These are phyloP conservation scores for Verticillium isaacii DNA, from an alignment of 2,329 filamentous ascomycete species.

Conservation along the genomic window DNA sequence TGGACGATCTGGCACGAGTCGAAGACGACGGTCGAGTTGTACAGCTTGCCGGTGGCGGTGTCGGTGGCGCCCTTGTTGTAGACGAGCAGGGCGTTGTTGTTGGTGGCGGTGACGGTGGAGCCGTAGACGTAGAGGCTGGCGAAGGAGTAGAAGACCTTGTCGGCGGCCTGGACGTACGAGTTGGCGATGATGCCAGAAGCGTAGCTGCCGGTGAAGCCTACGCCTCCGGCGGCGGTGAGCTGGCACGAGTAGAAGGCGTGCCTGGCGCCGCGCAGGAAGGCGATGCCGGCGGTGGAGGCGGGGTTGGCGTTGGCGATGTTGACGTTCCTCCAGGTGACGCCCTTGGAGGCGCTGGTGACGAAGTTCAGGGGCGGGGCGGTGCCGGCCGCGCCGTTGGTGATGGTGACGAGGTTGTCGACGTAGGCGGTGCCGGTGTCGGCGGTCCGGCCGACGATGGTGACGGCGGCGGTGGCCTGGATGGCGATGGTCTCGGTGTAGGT, in stretches of 20 bases:
- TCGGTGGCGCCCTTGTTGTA: conserved; percentile 30
- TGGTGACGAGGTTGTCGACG: conserved; percentile 30
- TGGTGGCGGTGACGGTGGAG: conserved; percentile 34
- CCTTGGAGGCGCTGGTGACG: conserved; percentile 20
- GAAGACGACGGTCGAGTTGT: conserved; percentile 34
- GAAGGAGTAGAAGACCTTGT: conserved; percentile 35
- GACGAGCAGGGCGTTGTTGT: conserved; percentile 25
- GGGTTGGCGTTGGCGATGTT: conserved; percentile 29
- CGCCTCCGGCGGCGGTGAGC: conserved; percentile 30
- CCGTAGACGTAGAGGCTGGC: conserved; percentile 35
- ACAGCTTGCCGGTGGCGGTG: conserved; percentile 16
- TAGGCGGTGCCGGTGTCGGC: conserved; percentile 20
- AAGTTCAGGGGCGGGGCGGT: conserved; percentile 19
- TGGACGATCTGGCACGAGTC: conserved; percentile 31
- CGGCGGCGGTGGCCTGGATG: conserved; percentile 31
- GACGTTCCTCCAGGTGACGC: conserved; percentile 30
- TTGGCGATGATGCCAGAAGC: conserved; percentile 34
- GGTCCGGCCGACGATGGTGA: conserved; percentile 34
- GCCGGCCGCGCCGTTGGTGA: conserved; percentile 17
- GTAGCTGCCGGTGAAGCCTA: conserved; percentile 18
- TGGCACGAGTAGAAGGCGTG: conserved; percentile 39
- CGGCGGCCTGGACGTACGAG: conserved; percentile 37
- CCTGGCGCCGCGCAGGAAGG: conserved; percentile 29
- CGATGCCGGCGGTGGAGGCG: conserved; percentile 18
- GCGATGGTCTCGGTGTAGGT: conserved; percentile 38